Evolutionary conservation across 441 rosid genomes (phyloP).

Genomic region (Jatropha podagrica): DNA sequence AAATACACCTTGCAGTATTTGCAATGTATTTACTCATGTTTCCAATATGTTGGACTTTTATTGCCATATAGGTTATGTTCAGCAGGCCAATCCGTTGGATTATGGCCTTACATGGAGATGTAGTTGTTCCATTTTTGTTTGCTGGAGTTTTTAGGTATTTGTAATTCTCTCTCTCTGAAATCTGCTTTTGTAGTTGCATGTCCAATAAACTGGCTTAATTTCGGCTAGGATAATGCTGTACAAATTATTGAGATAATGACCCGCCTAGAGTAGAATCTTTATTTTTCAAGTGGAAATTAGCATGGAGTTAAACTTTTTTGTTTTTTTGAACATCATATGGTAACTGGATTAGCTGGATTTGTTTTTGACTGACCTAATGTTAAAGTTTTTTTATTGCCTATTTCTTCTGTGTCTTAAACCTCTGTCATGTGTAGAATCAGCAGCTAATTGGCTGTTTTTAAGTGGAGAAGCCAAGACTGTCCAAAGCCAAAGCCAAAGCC

Average conservation of each 20-base stretch:
- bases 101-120: conserved; percentile 88
- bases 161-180: conserved; percentile 9
- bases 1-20: not conserved
- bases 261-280: not conserved
- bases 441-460: not conserved
- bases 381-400: not conserved
- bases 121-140: conserved; percentile 75
- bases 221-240: not conserved
- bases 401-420: not conserved
- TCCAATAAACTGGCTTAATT: not conserved
- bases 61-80: conserved; percentile 61
- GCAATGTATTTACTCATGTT: conserved; percentile 9
- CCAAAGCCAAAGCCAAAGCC: not conserved
- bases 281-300: not conserved
- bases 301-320: not conserved
- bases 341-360: not conserved
- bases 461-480: not conserved
- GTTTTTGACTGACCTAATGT: not conserved
- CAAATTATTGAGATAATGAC: not conserved
- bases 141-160: conserved; percentile 84
- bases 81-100: conserved; percentile 98
- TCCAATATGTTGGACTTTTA: not conserved
- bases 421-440: not conserved
- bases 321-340: too few relatives aligned
- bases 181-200: not conserved